Conservation (phyloP, 1,139 yeast species). For the Magnusiomyces paraingens region DNA sequence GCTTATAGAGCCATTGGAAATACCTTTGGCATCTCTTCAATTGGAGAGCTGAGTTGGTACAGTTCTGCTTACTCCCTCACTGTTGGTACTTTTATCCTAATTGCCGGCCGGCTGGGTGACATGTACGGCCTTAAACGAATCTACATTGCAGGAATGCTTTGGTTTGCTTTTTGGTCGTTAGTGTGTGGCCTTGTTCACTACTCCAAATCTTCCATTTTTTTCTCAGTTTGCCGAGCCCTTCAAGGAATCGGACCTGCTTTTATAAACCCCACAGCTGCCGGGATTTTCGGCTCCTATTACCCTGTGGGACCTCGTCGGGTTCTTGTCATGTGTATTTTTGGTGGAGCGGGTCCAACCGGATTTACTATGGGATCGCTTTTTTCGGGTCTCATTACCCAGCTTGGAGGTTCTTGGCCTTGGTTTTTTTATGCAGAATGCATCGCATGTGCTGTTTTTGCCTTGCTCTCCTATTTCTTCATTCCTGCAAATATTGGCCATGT, state of each 20-base stretch:
- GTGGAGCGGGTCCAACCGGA: conserved; percentile 56
- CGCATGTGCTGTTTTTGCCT: conserved; percentile 31
- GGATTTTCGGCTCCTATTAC: conserved; percentile 48
- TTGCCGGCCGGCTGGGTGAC: conserved; percentile 60
- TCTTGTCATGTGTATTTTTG: conserved; percentile 44
- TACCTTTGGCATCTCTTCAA: conserved; percentile 34
- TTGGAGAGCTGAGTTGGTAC: conserved; percentile 52
- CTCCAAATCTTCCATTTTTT: conserved; percentile 38
- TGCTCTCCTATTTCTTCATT: conserved; percentile 37
- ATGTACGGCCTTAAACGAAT: conserved; percentile 50
- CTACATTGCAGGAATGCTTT: conserved; percentile 43
- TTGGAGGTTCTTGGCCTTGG: conserved; percentile 51
- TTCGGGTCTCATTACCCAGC: conserved; percentile 39
- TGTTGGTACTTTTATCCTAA: conserved; percentile 55
- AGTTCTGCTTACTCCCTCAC: conserved; percentile 53
- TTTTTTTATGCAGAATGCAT: conserved; percentile 45
- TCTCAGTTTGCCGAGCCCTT: conserved; percentile 47
- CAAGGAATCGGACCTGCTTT: conserved; percentile 60
- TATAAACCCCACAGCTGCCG: conserved; percentile 51
- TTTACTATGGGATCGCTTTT: conserved; percentile 47
- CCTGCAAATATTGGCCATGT: conserved; percentile 34
- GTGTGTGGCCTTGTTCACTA: conserved; percentile 48
- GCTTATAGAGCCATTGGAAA: conserved; percentile 36
- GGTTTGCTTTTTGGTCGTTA: conserved; percentile 46
- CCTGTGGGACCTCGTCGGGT: conserved; percentile 41